Base-by-base conservation (phyloP, 2,329 filamentous ascomycete species). In the Capronia epimyces region DNA sequence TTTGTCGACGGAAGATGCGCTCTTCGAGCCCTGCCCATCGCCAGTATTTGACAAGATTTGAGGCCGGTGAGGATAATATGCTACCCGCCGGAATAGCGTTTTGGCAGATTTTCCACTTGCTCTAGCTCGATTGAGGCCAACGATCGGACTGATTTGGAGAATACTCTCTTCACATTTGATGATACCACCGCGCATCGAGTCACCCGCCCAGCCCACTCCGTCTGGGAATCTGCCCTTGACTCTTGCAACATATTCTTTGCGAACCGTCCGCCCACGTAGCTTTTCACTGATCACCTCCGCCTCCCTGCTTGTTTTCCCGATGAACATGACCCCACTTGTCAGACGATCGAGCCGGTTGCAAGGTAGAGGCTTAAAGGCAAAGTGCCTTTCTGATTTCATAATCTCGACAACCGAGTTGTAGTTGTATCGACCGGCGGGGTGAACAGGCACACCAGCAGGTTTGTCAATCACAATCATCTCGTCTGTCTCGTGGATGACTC, bases 401-500 rank as follows among this genome's bases (percentile, higher is more conserved):
- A 98, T 95, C 73, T 97, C 90, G 32, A 95, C 79, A 40, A 98
- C 80, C 1, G 88, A 91, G 71, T 98, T 98, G 75, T 86, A 95
- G 67, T 91, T 89, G 74, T 98, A 98, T 43, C 93, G 83, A 4
- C 93, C 93, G 1, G 93, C 91, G 4, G 93, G 88, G 67, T 98
- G 93, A 0, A 98, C 93, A 0, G 93, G 93, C 34, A 98, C 84
- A 5, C 93, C 93, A 0, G 91, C 86, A 0, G 93, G 93, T 69
- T 98, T 98, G 72, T 96, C 89, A 67, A 98, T 95, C 55, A 97
- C 90, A 52, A 98, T 86, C 75, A 98, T 84, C 60, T 90, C 86
- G 40, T 94, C 81, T 61, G 95, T 89, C 69, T 98, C 93, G 69
- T 95, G 86, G 32, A 98, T 82, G 40, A 96, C 79, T 13, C 80